Evolutionary conservation across 257 asterid genomes (phyloP), one percentile per base, ranked within the genome.

Genomic region (Nicotiana tabacum): DNA sequence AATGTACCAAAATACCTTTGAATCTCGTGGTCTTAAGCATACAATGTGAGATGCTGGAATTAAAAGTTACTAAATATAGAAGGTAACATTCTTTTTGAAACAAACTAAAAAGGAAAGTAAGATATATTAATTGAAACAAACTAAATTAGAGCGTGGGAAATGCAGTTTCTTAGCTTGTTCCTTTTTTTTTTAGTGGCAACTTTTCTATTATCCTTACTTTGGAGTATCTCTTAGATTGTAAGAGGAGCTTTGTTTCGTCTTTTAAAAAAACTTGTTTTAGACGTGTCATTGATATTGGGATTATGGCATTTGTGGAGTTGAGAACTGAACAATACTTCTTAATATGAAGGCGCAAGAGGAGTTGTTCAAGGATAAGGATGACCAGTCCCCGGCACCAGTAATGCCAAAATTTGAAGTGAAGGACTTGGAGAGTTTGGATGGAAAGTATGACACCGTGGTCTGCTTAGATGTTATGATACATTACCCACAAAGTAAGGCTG

Each of bases 391-490:
- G 1, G 90, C 91, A 77, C 83, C 89, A 1, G 90, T 83, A 60
- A 74, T 96, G 87, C 98, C 98, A 3, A 93, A 89, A 85, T 96
- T 96, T 33, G 94, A 91, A 82, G 99, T 91, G 62, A 92, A 87
- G 80, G 99, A 96, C 85, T 86, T 96, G 83, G 98, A 96, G 90
- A 94, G 98, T 87, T 85, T 96, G 85, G 81, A 87, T 6, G 99
- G 99, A 35, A 94, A 92, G 87, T 96, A 91, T 77, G 88, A 94
- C 87, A 94, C 98, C 0, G 99, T 96, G 21, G 84, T 96, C 61
- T 96, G 99, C 88, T 85, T 96, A 87, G 98, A 96, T 64, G 98
- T 96, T 81, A 78, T 96, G 88, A 96, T 96, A 81, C 99, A 94
- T 88, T 96, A 96, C 87, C 99, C 99, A 24, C 99, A 96, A 84